Percentiles rank a stretch among this genome's conserved stretches.
Conservation (phyloP, 768 basidiomycete species). For the Tulasnella calospora region DNA sequence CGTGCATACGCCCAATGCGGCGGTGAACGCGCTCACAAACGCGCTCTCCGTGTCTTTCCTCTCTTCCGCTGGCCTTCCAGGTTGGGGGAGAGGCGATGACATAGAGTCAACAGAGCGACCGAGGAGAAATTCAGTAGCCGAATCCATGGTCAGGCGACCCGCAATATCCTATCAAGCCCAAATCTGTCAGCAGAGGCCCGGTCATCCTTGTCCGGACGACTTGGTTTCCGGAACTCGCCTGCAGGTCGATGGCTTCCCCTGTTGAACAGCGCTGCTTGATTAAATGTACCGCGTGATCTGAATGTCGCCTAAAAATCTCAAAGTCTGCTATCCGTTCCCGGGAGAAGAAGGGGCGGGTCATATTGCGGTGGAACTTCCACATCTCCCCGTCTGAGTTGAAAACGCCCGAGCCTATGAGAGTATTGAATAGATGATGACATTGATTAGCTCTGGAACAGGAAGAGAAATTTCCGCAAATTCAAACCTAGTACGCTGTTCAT, state of each 20-base stretch:
- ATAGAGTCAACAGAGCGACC: conserved; percentile 55
- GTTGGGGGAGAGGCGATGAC: conserved; percentile 38
- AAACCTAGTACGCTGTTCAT: conserved; percentile 38
- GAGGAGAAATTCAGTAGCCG: conserved; percentile 62
- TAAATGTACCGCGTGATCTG: conserved; percentile 44
- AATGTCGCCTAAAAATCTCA: conserved; percentile 54
- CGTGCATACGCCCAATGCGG: neutral
- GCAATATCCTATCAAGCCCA: conserved; percentile 43
- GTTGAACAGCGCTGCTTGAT: conserved; percentile 43
- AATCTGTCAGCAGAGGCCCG: neutral
- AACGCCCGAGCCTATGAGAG: conserved; percentile 51
- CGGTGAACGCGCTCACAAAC: neutral
- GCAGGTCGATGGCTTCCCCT: conserved; percentile 55
- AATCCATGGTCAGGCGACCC: conserved; percentile 60
- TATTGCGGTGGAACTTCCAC: conserved; percentile 71
- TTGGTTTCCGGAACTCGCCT: conserved; percentile 37
- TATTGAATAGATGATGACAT: too few species aligned
- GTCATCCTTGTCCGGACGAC: too few species aligned
- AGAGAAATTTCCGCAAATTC: neutral
- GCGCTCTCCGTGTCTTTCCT: conserved; percentile 32
- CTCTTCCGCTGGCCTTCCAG: conserved; percentile 32
- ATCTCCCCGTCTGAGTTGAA: conserved; percentile 51
- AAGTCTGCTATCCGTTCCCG: conserved; percentile 58
- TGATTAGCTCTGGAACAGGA: neutral
- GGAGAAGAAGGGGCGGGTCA: conserved; percentile 68